Evolutionary conservation across 2,329 filamentous ascomycete genomes (phyloP), one percentile per base, ranked within the genome.

Genomic region (Conoideocrella luteorostrata): DNA sequence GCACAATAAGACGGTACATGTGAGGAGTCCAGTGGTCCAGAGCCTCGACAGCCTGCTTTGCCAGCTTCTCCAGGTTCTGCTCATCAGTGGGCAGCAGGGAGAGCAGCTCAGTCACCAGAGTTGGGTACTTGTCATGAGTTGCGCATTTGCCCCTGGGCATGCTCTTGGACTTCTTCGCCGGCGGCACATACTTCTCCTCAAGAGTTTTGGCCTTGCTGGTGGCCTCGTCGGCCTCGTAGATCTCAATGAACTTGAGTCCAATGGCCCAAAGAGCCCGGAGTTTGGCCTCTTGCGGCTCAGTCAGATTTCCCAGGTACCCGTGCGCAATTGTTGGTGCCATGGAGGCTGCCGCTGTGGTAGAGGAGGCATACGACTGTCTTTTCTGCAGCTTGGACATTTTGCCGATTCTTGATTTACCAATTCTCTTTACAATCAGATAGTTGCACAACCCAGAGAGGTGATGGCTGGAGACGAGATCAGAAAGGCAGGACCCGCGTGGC

Each of bases 51-150:
- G 88, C 94, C 34, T 86, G 79, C 64, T 87, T 88, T 34, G 77
- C 84, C 63, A 89, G 84, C 36, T 87, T 88, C 61, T 91, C 88
- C 67, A 95, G 94, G 68, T 95, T 89, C 48, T 93, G 83, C 11
- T 67, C 65, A 18, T 82, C 78, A 28, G 67, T 47, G 7, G 50
- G 63, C 45, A 58, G 65, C 52, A 65, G 68, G 30, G 67, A 55
- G 4, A 63, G 57, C 7, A 62, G 55, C 23, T 57, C 48, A 4
- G 64, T 59, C 21, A 63, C 52, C 13, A 55, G 48, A 9, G 52
- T 42, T 10, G 58, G 49, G 7, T 63, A 56, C 12, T 65, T 70
- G 55, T 82, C 80, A 55, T 74, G 63, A 24, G 73, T 72, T 45
- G 84, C 67, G 44, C 78, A 74, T 61, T 81, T 82, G 66, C 85